These are phyloP conservation scores for Rhizophagus clarus DNA, from an alignment of 192 early-diverging fungal genomes.

Conservation along the genomic window DNA sequence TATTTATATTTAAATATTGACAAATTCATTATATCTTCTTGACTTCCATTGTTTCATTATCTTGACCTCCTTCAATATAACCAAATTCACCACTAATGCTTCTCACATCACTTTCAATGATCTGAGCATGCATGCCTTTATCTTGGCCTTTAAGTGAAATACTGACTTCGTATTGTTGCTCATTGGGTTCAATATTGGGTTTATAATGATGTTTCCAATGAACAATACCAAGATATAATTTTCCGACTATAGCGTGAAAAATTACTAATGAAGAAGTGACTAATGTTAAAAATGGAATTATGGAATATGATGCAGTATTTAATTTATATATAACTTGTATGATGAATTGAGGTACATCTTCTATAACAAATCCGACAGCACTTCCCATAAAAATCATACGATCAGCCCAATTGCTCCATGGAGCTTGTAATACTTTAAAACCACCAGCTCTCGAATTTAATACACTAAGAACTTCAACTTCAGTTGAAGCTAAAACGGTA, in stretches of 20 bases:
- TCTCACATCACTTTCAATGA: too few species aligned
- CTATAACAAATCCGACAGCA: background rate
- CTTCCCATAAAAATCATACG: background rate
- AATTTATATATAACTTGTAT: constrained; percentile 12
- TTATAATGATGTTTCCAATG: background rate
- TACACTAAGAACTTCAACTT: constrained; percentile 2
- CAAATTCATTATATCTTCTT: too few species aligned
- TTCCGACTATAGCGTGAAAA: background rate
- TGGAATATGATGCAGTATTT: background rate
- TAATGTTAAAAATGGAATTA: constrained; percentile 12
- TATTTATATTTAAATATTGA: too few species aligned
- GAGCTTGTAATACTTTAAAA: constrained; percentile 2
- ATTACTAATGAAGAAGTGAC: constrained; percentile 7
- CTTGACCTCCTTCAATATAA: too few species aligned
- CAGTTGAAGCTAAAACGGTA: background rate
- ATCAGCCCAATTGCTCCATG: background rate
- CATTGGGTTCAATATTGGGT: too few species aligned
- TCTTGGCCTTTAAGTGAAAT: too few species aligned
- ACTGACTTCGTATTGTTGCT: too few species aligned
- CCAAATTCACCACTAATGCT: too few species aligned
- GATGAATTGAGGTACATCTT: constrained; percentile 10
- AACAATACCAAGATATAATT: background rate
- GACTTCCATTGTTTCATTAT: too few species aligned
- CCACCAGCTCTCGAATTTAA: constrained; percentile 7
- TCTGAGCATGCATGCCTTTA: too few species aligned